A percentile compares a stretch with the other conserved stretches of the same genome.
These are phyloP conservation scores for Saturnispora sekii DNA, from an alignment of 805 yeast species.

Conservation along the genomic window DNA sequence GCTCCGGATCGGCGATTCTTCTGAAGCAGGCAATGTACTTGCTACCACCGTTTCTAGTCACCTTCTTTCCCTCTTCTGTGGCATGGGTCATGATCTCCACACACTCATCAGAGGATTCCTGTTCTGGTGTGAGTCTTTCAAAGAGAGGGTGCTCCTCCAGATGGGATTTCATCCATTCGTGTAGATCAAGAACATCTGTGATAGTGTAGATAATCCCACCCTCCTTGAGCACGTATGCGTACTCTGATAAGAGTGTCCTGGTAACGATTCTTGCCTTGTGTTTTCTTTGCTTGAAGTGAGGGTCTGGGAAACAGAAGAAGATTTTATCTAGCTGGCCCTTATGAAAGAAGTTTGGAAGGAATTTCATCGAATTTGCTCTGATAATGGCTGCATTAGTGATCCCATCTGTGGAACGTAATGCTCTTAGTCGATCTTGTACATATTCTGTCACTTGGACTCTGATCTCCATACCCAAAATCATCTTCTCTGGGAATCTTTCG, in stretches of 20 bases:
- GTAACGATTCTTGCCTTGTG: conserved; percentile 96
- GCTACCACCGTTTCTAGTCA: conserved; percentile 76
- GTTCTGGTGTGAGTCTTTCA: conserved; percentile 65
- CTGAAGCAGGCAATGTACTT: conserved; percentile 84
- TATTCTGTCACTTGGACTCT: conserved; percentile 96
- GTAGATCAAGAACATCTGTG: conserved; percentile 90
- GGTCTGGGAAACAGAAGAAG: conserved; percentile 99
- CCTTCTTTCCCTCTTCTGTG: conserved; percentile 98
- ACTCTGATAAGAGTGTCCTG: conserved; percentile 78
- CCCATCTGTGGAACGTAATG: conserved; percentile 54
- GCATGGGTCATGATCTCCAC: conserved; percentile 80
- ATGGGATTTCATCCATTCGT: conserved; percentile 93
- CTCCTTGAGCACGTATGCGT: conserved; percentile 79
- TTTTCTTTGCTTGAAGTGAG: conserved; percentile 94
- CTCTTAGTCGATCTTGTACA: conserved; percentile 90
- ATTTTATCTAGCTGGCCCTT: conserved; percentile 79
- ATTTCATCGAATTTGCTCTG: conserved; percentile 96
- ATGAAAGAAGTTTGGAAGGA: conserved; percentile 84
- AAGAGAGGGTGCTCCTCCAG: conserved; percentile 86
- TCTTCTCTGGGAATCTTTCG: conserved; percentile 59
- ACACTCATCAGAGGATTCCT: conserved; percentile 75
- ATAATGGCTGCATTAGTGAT: conserved; percentile 84
- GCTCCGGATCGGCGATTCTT: conserved; percentile 54
- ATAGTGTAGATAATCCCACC: conserved; percentile 90
- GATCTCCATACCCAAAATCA: conserved; percentile 93